These are phyloP conservation scores for Aspergillus aculeatus DNA, from an alignment of 2,329 filamentous ascomycete species.

Conservation along the genomic window DNA sequence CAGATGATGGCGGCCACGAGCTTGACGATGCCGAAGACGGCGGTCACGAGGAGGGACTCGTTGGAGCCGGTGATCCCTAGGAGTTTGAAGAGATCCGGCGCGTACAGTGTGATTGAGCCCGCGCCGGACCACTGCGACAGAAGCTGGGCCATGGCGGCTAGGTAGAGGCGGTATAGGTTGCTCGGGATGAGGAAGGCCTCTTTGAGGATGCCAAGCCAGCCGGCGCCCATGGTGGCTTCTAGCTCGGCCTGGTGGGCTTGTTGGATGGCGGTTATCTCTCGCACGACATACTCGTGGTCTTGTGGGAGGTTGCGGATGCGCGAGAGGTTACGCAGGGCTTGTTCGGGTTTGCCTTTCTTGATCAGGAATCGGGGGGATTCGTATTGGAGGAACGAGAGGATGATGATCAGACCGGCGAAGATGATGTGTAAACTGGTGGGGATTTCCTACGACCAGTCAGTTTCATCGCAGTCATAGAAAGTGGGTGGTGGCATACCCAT, in stretches of 20 bases:
- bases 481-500: conserved; percentile 49
- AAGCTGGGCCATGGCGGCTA: conserved; percentile 67
- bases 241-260: conserved; percentile 67
- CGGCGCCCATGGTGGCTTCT: conserved; percentile 66
- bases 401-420: conserved; percentile 69
- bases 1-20: conserved; percentile 65
- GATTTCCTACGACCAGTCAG: conserved; percentile 40
- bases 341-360: conserved; percentile 60
- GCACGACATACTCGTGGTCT: conserved; percentile 61
- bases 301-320: conserved; percentile 58
- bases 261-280: conserved; percentile 65
- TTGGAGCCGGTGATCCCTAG: conserved; percentile 67
- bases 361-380: conserved; percentile 72
- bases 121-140: conserved; percentile 74
- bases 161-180: conserved; percentile 71
- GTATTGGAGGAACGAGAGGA: conserved; percentile 65
- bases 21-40: conserved; percentile 74
- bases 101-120: conserved; percentile 73
- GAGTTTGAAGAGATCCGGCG: conserved; percentile 69
- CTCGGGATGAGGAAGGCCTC: conserved; percentile 66
- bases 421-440: conserved; percentile 76
- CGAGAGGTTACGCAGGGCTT: conserved; percentile 46
- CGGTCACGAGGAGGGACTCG: conserved; percentile 70
- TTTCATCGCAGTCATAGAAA: conserved; percentile 7
- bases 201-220: conserved; percentile 64